Percentiles rank a stretch among this genome's conserved stretches.
These are phyloP conservation scores for Arthrobotrys sinensis DNA, from an alignment of 2,329 filamentous ascomycete species.

Conservation along the genomic window DNA sequence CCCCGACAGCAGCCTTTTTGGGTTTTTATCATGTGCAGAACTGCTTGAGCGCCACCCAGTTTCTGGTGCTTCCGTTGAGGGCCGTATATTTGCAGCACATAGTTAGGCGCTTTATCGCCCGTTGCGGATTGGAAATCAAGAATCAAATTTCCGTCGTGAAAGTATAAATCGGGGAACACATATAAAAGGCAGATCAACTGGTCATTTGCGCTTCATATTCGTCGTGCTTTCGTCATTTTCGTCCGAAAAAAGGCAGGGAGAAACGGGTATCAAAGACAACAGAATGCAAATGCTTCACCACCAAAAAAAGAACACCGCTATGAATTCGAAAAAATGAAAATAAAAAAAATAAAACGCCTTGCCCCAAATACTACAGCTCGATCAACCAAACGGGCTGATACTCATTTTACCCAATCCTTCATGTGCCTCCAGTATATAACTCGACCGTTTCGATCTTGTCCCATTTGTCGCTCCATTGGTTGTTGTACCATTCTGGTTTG, in stretches of 20 bases:
- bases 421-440: conserved; percentile 62
- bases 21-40: conserved; percentile 32
- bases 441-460: conserved; percentile 40
- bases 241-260: background rate
- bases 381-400: conserved; percentile 59
- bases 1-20: conserved; percentile 35
- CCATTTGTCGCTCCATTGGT: conserved; percentile 29
- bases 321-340: conserved; percentile 9
- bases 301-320: conserved; percentile 18
- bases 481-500: conserved; percentile 56
- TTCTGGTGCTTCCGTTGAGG: background rate
- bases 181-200: conserved; percentile 4
- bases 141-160: conserved; percentile 17
- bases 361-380: background rate
- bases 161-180: background rate
- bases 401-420: conserved; percentile 65
- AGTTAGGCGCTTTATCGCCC: background rate
- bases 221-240: conserved; percentile 11
- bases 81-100: background rate
- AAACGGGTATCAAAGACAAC: conserved; percentile 22
- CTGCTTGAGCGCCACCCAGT: conserved; percentile 10
- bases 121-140: background rate
- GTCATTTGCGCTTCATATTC: conserved; percentile 3
- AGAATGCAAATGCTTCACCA: conserved; percentile 16
- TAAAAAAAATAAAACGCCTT: conserved; percentile 1